Evolutionary conservation across 768 basidiomycete genomes (phyloP), one percentile per base, ranked within the genome.

Genomic region (Cyathus striatus): DNA sequence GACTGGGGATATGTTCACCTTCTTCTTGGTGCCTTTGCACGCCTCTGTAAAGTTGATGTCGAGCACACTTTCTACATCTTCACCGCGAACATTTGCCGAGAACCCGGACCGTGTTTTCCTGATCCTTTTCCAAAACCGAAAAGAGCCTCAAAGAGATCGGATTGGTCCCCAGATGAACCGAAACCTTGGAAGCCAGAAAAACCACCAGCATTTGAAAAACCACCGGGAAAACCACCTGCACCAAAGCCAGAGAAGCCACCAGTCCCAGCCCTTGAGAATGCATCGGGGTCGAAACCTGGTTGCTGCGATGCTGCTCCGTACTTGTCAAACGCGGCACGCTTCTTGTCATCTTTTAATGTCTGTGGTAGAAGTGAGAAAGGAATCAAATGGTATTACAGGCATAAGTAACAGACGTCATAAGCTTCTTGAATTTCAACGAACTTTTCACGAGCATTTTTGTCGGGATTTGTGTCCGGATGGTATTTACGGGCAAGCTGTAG

Each of bases 351-450:
- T 64, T 95, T 94, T 44, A 99, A 68, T 37, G 81, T 85, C 95
- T 98, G 45, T 37, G 44, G 42, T 18, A 23, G 25, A n/a, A n/a
- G n/a, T n/a, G n/a, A n/a, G n/a, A n/a, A n/a, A n/a, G n/a, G n/a
- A n/a, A n/a, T n/a, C n/a, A n/a, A n/a, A n/a, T n/a, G n/a, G n/a
- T n/a, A n/a, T n/a, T n/a, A n/a, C n/a, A n/a, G n/a, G n/a, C n/a
- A n/a, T n/a, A n/a, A n/a, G n/a, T n/a, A n/a, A n/a, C 53, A 35
- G 49, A 97, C 95, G 64, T 98, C 96, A 68, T 98, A 99, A 9
- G 96, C 96, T 54, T 83, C 79, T 60, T 98, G 96, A 44, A 98
- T 97, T 63, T 99, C 95, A 14, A 94, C 75, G 61, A 99, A 99
- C 60, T 89, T 90, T 49, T 88, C 89, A 53, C 90, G 84, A 0